phyloP scores from a whole-genome alignment of 169 alveolate species.

The Cryptosporidium felis region DNA sequence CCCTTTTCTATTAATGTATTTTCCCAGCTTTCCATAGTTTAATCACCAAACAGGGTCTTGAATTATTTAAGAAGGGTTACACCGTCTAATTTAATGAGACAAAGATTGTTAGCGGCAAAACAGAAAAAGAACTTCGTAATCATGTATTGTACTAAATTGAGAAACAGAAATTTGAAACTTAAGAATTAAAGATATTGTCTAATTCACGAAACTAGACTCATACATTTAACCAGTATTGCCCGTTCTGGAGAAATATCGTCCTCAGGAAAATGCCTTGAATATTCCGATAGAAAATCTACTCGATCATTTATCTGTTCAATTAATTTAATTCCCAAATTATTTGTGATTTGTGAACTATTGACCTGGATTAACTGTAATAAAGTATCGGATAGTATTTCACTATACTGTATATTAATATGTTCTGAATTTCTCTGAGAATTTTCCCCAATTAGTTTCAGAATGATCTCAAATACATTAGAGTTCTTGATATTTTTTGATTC shows the following conservation, averaged over 20 bases:
- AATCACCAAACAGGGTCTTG: neutral
- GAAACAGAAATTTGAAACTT: no score
- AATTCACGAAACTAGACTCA: no score
- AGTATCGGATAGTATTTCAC: conserved; percentile 42
- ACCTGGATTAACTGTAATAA: neutral
- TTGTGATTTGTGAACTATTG: neutral
- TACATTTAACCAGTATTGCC: neutral
- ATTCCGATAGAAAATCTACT: neutral
- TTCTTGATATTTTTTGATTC: neutral
- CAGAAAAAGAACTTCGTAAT: no score
- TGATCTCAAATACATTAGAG: neutral
- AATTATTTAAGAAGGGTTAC: neutral
- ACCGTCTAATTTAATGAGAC: no score
- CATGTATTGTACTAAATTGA: no score
- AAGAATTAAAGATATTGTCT: no score
- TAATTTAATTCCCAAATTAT: neutral
- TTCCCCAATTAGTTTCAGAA: neutral
- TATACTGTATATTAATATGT: conserved; percentile 13
- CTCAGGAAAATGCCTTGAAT: neutral
- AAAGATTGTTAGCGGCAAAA: neutral
- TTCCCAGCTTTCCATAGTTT: conserved; percentile 42
- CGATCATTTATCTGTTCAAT: neutral
- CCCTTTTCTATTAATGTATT: neutral
- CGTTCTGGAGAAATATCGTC: conserved; percentile 65
- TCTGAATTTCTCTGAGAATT: neutral